These are phyloP conservation scores for Mycena epipterygia DNA, from an alignment of 768 basidiomycete genomes.

Conservation along the genomic window DNA sequence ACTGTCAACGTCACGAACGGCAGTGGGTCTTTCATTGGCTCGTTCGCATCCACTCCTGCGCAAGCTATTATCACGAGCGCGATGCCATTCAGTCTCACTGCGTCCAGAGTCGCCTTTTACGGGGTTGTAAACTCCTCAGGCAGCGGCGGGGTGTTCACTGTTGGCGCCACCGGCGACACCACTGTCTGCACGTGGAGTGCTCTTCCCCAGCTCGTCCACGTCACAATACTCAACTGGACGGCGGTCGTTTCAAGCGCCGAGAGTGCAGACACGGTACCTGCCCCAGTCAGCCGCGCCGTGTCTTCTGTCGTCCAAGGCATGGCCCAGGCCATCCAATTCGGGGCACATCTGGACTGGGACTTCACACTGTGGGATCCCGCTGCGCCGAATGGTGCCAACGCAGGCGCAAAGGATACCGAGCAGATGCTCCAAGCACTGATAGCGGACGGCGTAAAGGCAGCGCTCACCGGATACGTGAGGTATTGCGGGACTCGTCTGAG, in stretches of 20 bases:
- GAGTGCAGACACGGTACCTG: background rate
- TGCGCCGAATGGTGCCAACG: background rate
- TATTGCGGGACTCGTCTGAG: conserved; percentile 1
- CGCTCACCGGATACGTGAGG: conserved; percentile 15
- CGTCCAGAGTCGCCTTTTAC: background rate
- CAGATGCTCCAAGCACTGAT: conserved; percentile 11
- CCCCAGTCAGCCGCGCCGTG: conserved; percentile 3
- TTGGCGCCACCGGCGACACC: background rate
- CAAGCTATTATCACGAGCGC: conserved; percentile 6
- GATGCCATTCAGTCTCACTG: background rate
- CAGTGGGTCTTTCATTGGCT: background rate
- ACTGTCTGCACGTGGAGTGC: conserved; percentile 12
- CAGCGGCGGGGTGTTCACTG: conserved; percentile 8
- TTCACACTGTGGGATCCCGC: background rate
- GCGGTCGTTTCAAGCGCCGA: background rate
- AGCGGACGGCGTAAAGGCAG: conserved; percentile 26
- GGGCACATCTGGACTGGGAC: background rate
- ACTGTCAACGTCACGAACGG: background rate
- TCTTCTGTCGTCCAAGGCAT: conserved; percentile 1
- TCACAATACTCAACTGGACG: background rate
- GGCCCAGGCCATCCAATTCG: conserved; percentile 15
- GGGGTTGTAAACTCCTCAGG: conserved; percentile 2
- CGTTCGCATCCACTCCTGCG: background rate
- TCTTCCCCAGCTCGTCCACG: conserved; percentile 5
- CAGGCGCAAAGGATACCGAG: background rate